A percentile compares a stretch with the other conserved stretches of the same genome.
Evolutionary conservation across 179 eudicot genomes (phyloP).

Genomic region (Patellifolia procumbens): DNA sequence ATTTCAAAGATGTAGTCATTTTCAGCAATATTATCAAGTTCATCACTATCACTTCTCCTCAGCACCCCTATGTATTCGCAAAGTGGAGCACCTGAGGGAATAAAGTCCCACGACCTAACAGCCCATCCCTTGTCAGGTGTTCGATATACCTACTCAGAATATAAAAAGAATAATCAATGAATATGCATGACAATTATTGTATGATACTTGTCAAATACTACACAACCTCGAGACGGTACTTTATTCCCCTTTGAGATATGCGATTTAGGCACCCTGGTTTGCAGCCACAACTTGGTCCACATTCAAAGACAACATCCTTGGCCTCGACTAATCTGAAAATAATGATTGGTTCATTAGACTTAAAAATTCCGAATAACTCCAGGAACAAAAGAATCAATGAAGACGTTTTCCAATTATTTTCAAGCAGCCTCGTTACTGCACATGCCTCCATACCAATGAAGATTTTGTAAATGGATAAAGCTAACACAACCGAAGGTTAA

Average conservation of each 20-base stretch:
- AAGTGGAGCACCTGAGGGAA: constrained; percentile 58
- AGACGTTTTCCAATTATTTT: neutral
- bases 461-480: neutral
- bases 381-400: neutral
- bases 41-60: constrained; percentile 41
- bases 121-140: constrained; percentile 60
- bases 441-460: neutral
- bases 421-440: neutral
- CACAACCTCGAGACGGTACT: constrained; percentile 53
- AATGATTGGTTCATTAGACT: neutral
- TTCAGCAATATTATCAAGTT: constrained; percentile 39
- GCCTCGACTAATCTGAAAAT: constrained; percentile 41
- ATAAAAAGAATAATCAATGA: neutral
- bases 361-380: neutral
- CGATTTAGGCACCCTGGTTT: constrained; percentile 55
- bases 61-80: constrained; percentile 53
- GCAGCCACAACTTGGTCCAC: constrained; percentile 62
- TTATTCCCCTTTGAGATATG: constrained; percentile 47
- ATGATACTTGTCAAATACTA: neutral
- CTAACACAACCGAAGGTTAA: neutral
- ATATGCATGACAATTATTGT: neutral
- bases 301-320: constrained; percentile 61
- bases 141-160: constrained; percentile 42
- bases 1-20: constrained; percentile 52
- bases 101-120: constrained; percentile 50